Percentiles rank a stretch among this genome's conserved stretches.
Evolutionary conservation across 2,329 filamentous ascomycete species (phyloP).

Genomic region (Verticillium dahliae): DNA sequence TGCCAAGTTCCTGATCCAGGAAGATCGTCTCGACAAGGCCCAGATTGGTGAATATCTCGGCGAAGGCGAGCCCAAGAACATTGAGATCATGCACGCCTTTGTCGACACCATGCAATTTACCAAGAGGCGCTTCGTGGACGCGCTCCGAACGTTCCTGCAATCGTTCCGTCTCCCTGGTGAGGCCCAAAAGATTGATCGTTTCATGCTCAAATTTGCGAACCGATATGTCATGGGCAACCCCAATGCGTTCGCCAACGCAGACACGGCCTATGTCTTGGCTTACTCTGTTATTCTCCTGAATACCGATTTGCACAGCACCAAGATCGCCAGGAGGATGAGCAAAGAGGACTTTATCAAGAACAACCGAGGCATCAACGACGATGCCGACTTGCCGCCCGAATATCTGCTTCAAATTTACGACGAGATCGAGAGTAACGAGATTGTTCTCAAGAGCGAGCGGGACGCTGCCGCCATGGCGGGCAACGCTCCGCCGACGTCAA

Average conservation of each 20-base stretch:
- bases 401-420: constrained; percentile 88
- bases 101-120: constrained; percentile 93
- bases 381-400: constrained; percentile 84
- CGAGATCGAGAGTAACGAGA: constrained; percentile 86
- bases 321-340: constrained; percentile 81
- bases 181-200: constrained; percentile 97
- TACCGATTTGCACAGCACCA: constrained; percentile 87
- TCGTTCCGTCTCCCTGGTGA: constrained; percentile 93
- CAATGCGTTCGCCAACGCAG: constrained; percentile 95
- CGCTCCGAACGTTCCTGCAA: constrained; percentile 84
- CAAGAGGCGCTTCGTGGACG: constrained; percentile 87
- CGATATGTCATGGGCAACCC: constrained; percentile 92
- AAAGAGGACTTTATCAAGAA: constrained; percentile 99
- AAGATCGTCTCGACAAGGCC: constrained; percentile 83
- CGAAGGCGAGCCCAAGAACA: constrained; percentile 87
- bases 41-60: constrained; percentile 92
- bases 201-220: constrained; percentile 98
- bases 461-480: constrained; percentile 81
- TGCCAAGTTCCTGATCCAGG: constrained; percentile 71
- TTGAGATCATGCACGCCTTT: constrained; percentile 86
- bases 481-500: constrained; percentile 49
- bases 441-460: constrained; percentile 87
- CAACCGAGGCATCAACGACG: constrained; percentile 97
- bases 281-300: constrained; percentile 98
- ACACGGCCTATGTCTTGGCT: constrained; percentile 91